Conservation (phyloP, 2,329 filamentous ascomycete genomes). For the Stachybotrys chlorohalonatus region DNA sequence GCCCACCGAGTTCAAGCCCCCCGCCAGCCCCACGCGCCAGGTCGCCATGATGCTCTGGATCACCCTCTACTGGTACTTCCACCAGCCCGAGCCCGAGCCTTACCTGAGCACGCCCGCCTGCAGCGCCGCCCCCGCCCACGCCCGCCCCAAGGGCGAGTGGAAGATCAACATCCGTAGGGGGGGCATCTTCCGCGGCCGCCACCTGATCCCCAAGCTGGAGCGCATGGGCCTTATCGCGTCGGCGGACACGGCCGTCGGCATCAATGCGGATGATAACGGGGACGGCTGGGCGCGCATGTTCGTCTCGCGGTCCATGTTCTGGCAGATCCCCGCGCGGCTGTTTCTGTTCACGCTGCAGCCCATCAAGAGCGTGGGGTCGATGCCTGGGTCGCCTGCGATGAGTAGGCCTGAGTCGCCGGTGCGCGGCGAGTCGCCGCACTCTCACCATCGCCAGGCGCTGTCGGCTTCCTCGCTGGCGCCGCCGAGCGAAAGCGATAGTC, state of each 20-base stretch:
- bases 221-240: slow-evolving; percentile 80
- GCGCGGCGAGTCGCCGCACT: slow-evolving; percentile 18
- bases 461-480: slow-evolving; percentile 15
- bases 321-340: slow-evolving; percentile 80
- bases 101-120: slow-evolving; percentile 55
- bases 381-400: slow-evolving; percentile 39
- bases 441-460: slow-evolving; percentile 14
- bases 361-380: slow-evolving; percentile 24
- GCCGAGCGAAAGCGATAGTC: slow-evolving; percentile 25
- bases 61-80: slow-evolving; percentile 95
- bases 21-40: slow-evolving; percentile 73
- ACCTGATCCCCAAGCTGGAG: slow-evolving; percentile 83
- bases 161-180: slow-evolving; percentile 74
- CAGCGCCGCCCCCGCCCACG: slow-evolving; percentile 55
- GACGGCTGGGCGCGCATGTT: slow-evolving; percentile 75
- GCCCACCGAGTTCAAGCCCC: slow-evolving; percentile 68
- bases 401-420: slow-evolving; percentile 47
- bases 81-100: slow-evolving; percentile 65
- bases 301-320: slow-evolving; percentile 71
- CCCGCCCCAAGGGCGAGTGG: slow-evolving; percentile 79
- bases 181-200: slow-evolving; percentile 77
- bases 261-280: slow-evolving; percentile 48
- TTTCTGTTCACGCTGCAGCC: slow-evolving; percentile 82
- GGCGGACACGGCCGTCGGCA: slow-evolving; percentile 66
- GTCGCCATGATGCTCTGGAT: slow-evolving; percentile 97